Percentiles rank a stretch among this genome's conserved stretches.
phyloP scores from a whole-genome alignment of 2,329 filamentous ascomycete species.

The Dendrostoma leiphaemia region DNA sequence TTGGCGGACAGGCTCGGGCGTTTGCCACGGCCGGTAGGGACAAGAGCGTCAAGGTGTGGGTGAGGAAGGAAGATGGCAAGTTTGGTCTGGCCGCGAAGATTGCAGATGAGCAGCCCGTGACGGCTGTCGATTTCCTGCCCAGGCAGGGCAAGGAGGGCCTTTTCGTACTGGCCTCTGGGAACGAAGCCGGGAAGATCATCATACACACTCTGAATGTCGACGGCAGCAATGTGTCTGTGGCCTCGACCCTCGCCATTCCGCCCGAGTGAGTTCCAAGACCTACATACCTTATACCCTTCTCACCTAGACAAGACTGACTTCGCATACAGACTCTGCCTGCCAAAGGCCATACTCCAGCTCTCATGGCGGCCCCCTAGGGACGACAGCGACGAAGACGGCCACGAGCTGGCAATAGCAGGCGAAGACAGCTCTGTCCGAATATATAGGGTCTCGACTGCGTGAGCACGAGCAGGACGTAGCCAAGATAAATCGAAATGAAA shows the following conservation, averaged over 20 bases:
- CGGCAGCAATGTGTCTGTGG: slow-evolving; percentile 32
- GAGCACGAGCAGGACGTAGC: not conserved
- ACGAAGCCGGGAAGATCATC: slow-evolving; percentile 50
- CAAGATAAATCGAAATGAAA: slow-evolving; percentile 10
- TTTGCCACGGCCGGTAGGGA: slow-evolving; percentile 92
- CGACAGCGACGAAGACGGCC: slow-evolving; percentile 24
- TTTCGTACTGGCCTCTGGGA: slow-evolving; percentile 54
- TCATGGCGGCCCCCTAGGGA: slow-evolving; percentile 59
- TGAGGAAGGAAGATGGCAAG: slow-evolving; percentile 28
- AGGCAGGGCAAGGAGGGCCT: slow-evolving; percentile 27
- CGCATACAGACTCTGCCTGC: slow-evolving; percentile 49
- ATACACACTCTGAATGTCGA: slow-evolving; percentile 40
- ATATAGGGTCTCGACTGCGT: slow-evolving; percentile 40
- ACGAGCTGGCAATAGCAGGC: slow-evolving; percentile 53
- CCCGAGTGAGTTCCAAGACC: slow-evolving; percentile 21
- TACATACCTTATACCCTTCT: not conserved
- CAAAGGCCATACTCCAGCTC: slow-evolving; percentile 65
- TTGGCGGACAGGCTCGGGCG: slow-evolving; percentile 32
- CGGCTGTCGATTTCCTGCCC: slow-evolving; percentile 66
- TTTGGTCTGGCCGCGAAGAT: slow-evolving; percentile 56
- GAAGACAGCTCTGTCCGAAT: slow-evolving; percentile 62
- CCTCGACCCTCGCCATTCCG: slow-evolving; percentile 32
- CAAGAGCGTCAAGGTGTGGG: slow-evolving; percentile 77
- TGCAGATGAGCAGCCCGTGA: slow-evolving; percentile 59
- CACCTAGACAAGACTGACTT: slow-evolving; percentile 16